These are phyloP conservation scores for Rhypophila decipiens DNA, from an alignment of 495 filamentous ascomycete species.

Conservation along the genomic window DNA sequence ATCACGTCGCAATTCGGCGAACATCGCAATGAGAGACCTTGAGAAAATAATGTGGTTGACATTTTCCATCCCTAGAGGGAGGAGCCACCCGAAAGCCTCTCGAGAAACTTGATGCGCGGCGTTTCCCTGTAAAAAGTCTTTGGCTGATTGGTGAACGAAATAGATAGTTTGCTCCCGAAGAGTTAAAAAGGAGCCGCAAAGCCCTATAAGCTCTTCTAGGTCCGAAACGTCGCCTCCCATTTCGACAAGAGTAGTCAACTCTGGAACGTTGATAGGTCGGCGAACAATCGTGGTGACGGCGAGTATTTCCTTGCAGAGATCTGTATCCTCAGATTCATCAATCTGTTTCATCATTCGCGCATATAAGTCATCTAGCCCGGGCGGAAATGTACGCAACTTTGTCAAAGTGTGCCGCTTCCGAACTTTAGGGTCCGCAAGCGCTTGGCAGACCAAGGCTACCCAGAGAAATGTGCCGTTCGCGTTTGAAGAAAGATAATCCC, in stretches of 20 bases:
- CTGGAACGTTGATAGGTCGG: slow-evolving; percentile 13
- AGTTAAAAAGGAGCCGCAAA: slow-evolving; percentile 2
- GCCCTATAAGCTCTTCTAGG: background rate
- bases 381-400: slow-evolving; percentile 5
- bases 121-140: slow-evolving; percentile 17
- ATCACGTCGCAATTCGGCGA: background rate
- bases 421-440: background rate
- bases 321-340: background rate
- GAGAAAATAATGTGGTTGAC: background rate
- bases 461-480: slow-evolving; percentile 2
- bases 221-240: background rate
- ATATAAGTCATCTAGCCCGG: slow-evolving; percentile 14
- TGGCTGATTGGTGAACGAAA: slow-evolving; percentile 34
- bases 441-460: slow-evolving; percentile 2
- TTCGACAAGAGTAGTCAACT: slow-evolving; percentile 11
- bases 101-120: background rate
- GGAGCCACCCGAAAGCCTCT: background rate
- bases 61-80: background rate
- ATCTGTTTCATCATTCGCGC: slow-evolving; percentile 15
- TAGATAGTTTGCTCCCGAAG: slow-evolving; percentile 19
- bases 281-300: slow-evolving; percentile 1
- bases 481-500: background rate
- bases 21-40: background rate
- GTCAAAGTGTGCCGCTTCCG: background rate
- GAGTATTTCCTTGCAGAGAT: slow-evolving; percentile 13